Evolutionary conservation across 2,329 filamentous ascomycete genomes (phyloP).

Genomic region (Colletotrichum cuscutae): DNA sequence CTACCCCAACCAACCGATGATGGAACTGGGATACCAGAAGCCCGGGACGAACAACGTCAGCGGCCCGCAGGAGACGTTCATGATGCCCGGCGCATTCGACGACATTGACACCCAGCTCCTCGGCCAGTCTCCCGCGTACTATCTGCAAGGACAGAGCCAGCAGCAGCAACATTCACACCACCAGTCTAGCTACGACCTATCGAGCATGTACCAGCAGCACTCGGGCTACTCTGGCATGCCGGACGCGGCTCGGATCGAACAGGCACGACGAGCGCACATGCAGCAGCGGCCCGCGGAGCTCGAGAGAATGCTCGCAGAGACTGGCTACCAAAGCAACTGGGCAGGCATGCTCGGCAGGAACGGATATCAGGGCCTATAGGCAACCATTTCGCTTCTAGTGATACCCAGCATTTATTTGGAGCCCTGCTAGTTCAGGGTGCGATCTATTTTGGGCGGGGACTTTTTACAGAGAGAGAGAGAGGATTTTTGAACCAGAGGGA

Average conservation of each 20-base stretch:
- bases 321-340: constrained; percentile 35
- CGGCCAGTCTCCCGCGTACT: constrained; percentile 76
- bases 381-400: constrained; percentile 33
- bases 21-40: constrained; percentile 62
- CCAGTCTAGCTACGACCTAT: constrained; percentile 31
- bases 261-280: constrained; percentile 34
- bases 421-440: constrained; percentile 32
- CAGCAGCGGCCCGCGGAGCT: constrained; percentile 34
- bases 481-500: no score
- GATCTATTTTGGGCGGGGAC: constrained; percentile 17
- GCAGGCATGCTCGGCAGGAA: constrained; percentile 34
- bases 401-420: constrained; percentile 35
- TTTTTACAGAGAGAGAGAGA: neutral
- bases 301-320: constrained; percentile 36
- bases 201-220: constrained; percentile 34
- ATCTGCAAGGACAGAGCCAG: constrained; percentile 63
- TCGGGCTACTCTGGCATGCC: constrained; percentile 31
- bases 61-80: constrained; percentile 56
- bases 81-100: constrained; percentile 65
- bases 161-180: constrained; percentile 40
- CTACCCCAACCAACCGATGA: constrained; percentile 81
- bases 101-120: constrained; percentile 80
- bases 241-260: constrained; percentile 33
- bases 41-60: constrained; percentile 45
- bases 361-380: constrained; percentile 33